Percentiles rank a stretch among this genome's conserved stretches.
phyloP scores from a whole-genome alignment of 2,329 filamentous ascomycete genomes.

The Acarospora socialis region DNA sequence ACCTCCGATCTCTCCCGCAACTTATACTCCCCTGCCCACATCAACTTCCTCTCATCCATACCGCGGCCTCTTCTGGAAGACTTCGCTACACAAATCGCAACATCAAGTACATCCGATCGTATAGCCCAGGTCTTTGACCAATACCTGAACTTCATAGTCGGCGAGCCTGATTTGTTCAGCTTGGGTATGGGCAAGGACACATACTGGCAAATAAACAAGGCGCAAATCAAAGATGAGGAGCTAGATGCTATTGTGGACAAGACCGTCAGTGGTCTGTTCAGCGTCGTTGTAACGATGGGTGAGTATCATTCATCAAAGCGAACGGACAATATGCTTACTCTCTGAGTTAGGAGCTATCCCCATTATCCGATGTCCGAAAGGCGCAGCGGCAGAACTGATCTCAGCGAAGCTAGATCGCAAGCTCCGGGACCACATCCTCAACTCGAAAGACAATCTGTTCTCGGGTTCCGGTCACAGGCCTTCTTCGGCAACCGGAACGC shows the following conservation, averaged over 20 bases:
- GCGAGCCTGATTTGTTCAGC: slow-evolving; percentile 89
- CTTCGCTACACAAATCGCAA: slow-evolving; percentile 76
- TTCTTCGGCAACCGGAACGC: slow-evolving; percentile 43
- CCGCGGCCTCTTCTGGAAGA: slow-evolving; percentile 84
- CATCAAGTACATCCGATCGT: slow-evolving; percentile 71
- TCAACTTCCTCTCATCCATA: slow-evolving; percentile 94
- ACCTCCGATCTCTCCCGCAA: slow-evolving; percentile 74
- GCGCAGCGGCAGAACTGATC: slow-evolving; percentile 85
- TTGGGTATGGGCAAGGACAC: slow-evolving; percentile 84
- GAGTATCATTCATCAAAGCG: slow-evolving; percentile 19
- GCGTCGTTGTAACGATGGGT: slow-evolving; percentile 97
- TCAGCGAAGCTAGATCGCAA: slow-evolving; percentile 89
- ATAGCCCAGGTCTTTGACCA: slow-evolving; percentile 92
- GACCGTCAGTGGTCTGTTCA: slow-evolving; percentile 93
- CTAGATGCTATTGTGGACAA: slow-evolving; percentile 76
- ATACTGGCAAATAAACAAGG: slow-evolving; percentile 94
- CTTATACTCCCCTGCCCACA: slow-evolving; percentile 83
- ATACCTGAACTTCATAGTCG: slow-evolving; percentile 93
- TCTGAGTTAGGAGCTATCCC: slow-evolving; percentile 52
- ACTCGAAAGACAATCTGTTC: slow-evolving; percentile 96
- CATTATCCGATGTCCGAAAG: slow-evolving; percentile 87
- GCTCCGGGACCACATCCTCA: slow-evolving; percentile 87
- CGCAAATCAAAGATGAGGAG: slow-evolving; percentile 76
- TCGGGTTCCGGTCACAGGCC: slow-evolving; percentile 49
- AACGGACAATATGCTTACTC: slow-evolving; percentile 6